Conservation (phyloP, 441 rosid species). For the Erysimum cheiri region DNA sequence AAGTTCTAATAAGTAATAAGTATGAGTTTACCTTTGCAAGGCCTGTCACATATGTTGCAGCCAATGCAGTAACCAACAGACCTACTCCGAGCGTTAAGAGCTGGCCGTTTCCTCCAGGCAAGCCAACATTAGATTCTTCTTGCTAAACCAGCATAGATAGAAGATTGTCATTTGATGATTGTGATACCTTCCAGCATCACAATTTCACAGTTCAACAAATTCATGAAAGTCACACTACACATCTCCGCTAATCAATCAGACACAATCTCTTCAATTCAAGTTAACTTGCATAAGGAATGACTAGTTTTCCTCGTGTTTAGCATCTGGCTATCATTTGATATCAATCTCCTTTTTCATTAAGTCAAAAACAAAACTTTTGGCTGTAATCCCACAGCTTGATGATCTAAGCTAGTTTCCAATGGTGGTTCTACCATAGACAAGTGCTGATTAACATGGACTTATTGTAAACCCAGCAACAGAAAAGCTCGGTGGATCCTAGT, state of each 20-base stretch:
- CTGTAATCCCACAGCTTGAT: conserved; percentile 1
- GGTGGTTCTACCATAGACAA: conserved; percentile 14
- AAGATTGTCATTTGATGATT: conserved; percentile 13
- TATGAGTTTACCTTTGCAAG: conserved; percentile 83
- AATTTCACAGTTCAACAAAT: conserved; percentile 13
- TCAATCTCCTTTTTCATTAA: background rate
- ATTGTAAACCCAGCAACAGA: conserved; percentile 10
- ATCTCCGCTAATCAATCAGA: conserved; percentile 17
- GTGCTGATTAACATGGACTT: conserved; percentile 10
- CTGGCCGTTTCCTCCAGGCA: conserved; percentile 80
- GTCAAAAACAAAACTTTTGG: background rate
- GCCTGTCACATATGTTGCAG: conserved; percentile 82
- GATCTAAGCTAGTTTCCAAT: conserved; percentile 27
- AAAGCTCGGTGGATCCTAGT: conserved; percentile 24
- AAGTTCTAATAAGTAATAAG: background rate
- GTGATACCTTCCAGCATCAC: conserved; percentile 9
- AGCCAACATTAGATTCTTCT: conserved; percentile 81
- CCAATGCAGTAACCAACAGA: conserved; percentile 79
- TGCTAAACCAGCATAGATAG: conserved; percentile 59
- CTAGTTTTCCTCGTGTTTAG: background rate
- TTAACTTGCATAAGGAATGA: conserved; percentile 3
- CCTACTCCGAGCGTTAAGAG: conserved; percentile 84
- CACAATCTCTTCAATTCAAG: conserved; percentile 1
- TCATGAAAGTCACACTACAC: background rate
- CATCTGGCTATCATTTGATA: background rate